phyloP scores from a whole-genome alignment of 2,329 filamentous ascomycete genomes.

The Chalaropsis ovoidea region DNA sequence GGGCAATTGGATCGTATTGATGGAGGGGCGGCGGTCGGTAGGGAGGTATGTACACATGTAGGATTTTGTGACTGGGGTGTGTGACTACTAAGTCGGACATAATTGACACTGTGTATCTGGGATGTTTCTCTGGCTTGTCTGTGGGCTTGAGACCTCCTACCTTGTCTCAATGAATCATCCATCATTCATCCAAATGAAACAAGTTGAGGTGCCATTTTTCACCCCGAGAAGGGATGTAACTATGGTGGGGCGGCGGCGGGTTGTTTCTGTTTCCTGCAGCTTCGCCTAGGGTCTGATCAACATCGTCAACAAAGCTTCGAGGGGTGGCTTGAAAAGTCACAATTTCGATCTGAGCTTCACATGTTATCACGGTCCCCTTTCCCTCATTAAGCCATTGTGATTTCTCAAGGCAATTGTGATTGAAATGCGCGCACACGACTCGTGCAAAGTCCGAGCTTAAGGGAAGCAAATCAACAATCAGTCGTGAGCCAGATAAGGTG shows the following conservation, averaged over 20 bases:
- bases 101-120: constrained; percentile 3
- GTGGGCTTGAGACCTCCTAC: not conserved
- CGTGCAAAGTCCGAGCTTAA: not conserved
- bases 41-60: not conserved
- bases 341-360: not conserved
- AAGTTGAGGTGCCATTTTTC: constrained; percentile 1
- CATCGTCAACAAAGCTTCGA: not conserved
- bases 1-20: constrained; percentile 6
- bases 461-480: not conserved
- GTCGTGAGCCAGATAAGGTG: not conserved
- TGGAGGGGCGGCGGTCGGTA: constrained; percentile 2
- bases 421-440: not conserved
- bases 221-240: not conserved
- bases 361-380: not conserved
- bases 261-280: constrained; percentile 1
- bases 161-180: constrained; percentile 10
- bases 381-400: not conserved
- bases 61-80: constrained; percentile 3
- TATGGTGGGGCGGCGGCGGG: not conserved
- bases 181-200: not conserved
- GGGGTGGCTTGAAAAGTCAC: not conserved
- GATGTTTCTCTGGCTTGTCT: not conserved
- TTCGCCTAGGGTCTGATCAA: not conserved
- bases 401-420: not conserved
- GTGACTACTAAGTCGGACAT: not conserved